phyloP scores from a whole-genome alignment of 2,329 filamentous ascomycete genomes.

The Grosmannia clavigera region DNA sequence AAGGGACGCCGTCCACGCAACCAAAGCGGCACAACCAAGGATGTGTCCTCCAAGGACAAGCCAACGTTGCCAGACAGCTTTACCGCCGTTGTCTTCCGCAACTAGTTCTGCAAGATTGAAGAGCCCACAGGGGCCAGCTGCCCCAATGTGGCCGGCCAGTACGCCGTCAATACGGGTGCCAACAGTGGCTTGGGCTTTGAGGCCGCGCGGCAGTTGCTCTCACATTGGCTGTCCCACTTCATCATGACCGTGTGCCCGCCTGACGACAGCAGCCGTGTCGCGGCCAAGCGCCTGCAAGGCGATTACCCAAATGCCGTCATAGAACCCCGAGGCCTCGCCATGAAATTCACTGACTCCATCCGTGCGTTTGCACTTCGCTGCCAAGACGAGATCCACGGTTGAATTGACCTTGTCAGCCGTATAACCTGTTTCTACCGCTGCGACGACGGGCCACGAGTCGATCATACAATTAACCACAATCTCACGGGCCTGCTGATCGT shows the following conservation, averaged over 20 bases:
- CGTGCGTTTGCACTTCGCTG: conserved; percentile 18
- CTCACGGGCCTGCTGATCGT: conserved; percentile 21
- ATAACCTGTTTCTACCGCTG: background rate
- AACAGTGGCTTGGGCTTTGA: conserved; percentile 12
- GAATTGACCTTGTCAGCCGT: conserved; percentile 3
- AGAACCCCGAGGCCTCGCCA: conserved; percentile 28
- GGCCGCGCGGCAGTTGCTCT: conserved; percentile 9
- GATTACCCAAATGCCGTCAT: conserved; percentile 3
- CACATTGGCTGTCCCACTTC: conserved; percentile 6
- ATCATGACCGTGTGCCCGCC: conserved; percentile 11
- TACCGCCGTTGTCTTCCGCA: conserved; percentile 5
- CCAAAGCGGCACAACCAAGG: no score
- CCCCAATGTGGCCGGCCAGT: background rate
- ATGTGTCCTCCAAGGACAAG: conserved; percentile 6
- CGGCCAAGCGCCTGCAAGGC: background rate
- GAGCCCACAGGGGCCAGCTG: conserved; percentile 3
- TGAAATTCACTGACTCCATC: conserved; percentile 22
- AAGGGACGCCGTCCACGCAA: no score
- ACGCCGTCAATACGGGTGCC: conserved; percentile 8
- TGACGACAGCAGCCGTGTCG: no score
- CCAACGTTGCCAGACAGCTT: background rate
- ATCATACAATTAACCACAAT: conserved; percentile 21
- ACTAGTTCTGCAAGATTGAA: conserved; percentile 7
- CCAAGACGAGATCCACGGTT: background rate
- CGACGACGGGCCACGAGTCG: conserved; percentile 12